A percentile compares a stretch with the other conserved stretches of the same genome.
Evolutionary conservation across 805 yeast genomes (phyloP).

Genomic region (Kodamaea kaohsiungensis): DNA sequence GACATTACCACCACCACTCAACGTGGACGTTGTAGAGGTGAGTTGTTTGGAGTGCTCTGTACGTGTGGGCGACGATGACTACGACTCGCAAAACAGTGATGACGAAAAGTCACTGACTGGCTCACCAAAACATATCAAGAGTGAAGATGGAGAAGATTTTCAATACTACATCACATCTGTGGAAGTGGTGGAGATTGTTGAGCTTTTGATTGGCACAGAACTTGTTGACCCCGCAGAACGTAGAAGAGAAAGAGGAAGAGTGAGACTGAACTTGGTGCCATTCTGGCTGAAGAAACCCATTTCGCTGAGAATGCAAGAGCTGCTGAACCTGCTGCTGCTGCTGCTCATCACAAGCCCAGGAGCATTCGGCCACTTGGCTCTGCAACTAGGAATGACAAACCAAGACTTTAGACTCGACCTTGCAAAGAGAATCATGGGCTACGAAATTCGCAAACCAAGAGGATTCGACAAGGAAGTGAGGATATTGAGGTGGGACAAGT

Average conservation of each 20-base stretch:
- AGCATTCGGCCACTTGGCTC: not conserved
- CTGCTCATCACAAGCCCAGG: conserved; percentile 1
- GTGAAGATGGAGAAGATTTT: conserved; percentile 27
- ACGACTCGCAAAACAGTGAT: conserved; percentile 23
- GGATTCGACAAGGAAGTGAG: conserved; percentile 71
- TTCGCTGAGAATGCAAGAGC: conserved; percentile 43
- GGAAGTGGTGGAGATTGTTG: conserved; percentile 66
- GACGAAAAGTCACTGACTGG: conserved; percentile 15
- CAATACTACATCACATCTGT: conserved; percentile 62
- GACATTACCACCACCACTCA: conserved; percentile 34
- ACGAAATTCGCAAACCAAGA: conserved; percentile 61
- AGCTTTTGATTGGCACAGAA: conserved; percentile 55
- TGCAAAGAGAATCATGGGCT: conserved; percentile 66
- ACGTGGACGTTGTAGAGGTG: conserved; percentile 53
- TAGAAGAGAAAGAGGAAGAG: conserved; percentile 65
- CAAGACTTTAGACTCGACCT: conserved; percentile 50
- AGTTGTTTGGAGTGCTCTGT: conserved; percentile 54
- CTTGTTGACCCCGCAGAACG: conserved; percentile 48
- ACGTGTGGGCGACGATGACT: conserved; percentile 31
- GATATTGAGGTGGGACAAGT: conserved; percentile 59
- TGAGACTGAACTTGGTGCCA: conserved; percentile 64
- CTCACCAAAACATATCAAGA: conserved; percentile 13
- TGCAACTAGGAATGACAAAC: conserved; percentile 17
- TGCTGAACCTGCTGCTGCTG: conserved; percentile 5
- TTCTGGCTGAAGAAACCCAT: conserved; percentile 66